Conservation (phyloP, 1,284 basidiomycete genomes). For the Lentinula novae-zelandiae region DNA sequence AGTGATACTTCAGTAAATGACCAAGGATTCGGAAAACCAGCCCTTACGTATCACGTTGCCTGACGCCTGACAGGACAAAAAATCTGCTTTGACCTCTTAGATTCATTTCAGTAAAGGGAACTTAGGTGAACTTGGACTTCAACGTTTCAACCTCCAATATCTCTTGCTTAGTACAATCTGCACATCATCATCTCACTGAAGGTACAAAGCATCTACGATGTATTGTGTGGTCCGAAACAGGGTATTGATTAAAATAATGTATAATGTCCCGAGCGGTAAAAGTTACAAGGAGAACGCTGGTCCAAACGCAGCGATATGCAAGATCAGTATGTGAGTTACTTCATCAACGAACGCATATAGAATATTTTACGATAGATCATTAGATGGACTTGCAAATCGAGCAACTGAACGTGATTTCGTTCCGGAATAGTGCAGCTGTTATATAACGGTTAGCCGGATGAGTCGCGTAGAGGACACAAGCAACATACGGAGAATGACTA, state of each 20-base stretch:
- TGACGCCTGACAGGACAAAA: not conserved
- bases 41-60: no score
- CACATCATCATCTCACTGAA: no score
- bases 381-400: slow-evolving; percentile 75
- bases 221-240: not conserved
- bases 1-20: no score
- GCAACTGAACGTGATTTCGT: slow-evolving; percentile 66
- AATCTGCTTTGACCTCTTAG: not conserved
- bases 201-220: no score
- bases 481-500: slow-evolving; percentile 74
- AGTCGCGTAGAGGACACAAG: not conserved
- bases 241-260: not conserved
- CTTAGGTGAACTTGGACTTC: no score
- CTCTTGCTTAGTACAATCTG: no score
- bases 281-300: slow-evolving; percentile 11
- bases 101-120: no score
- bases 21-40: no score
- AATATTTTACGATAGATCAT: slow-evolving; percentile 36
- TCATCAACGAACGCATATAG: slow-evolving; percentile 19
- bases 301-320: slow-evolving; percentile 13
- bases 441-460: slow-evolving; percentile 10
- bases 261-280: slow-evolving; percentile 13
- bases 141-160: no score
- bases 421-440: slow-evolving; percentile 66
- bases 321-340: slow-evolving; percentile 8